phyloP scores from a whole-genome alignment of 345 rosid genomes.

The Populus simonii region DNA sequence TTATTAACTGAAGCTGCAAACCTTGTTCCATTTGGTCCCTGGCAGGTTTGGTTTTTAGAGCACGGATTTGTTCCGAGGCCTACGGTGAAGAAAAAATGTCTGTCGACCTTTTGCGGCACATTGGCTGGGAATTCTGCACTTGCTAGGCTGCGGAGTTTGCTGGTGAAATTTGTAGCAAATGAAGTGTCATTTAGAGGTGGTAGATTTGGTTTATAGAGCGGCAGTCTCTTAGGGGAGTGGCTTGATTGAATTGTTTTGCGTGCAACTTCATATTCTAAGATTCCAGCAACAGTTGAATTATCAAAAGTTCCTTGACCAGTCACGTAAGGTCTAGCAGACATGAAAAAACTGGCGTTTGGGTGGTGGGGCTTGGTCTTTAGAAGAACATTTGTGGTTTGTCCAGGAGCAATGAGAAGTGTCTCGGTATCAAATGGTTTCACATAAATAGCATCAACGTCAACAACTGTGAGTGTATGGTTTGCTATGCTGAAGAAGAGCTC shows the following conservation, averaged over 20 bases:
- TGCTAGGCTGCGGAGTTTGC: background rate
- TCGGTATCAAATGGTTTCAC: constrained; percentile 8
- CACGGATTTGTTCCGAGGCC: constrained; percentile 9
- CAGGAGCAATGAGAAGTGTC: background rate
- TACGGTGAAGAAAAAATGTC: background rate
- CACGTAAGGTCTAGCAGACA: background rate
- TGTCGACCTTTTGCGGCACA: background rate
- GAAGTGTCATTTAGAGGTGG: background rate
- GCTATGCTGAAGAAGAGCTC: constrained; percentile 4
- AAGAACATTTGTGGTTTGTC: constrained; percentile 9
- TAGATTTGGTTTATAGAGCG: background rate
- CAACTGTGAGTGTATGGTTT: background rate
- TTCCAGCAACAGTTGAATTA: constrained; percentile 7
- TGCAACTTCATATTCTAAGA: background rate
- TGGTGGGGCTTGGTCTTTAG: background rate
- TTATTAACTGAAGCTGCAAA: constrained; percentile 8
- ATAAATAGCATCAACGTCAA: constrained; percentile 2
- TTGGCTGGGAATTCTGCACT: constrained; percentile 2
- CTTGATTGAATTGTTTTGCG: too few species aligned
- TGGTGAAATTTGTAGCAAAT: background rate
- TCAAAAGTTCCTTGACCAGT: constrained; percentile 5
- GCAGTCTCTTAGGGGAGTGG: background rate
- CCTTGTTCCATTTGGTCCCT: background rate
- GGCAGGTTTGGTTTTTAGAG: background rate
- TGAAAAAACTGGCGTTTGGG: background rate